phyloP scores from a whole-genome alignment of 75 land plant genomes.

The Cunninghamia lanceolata region DNA sequence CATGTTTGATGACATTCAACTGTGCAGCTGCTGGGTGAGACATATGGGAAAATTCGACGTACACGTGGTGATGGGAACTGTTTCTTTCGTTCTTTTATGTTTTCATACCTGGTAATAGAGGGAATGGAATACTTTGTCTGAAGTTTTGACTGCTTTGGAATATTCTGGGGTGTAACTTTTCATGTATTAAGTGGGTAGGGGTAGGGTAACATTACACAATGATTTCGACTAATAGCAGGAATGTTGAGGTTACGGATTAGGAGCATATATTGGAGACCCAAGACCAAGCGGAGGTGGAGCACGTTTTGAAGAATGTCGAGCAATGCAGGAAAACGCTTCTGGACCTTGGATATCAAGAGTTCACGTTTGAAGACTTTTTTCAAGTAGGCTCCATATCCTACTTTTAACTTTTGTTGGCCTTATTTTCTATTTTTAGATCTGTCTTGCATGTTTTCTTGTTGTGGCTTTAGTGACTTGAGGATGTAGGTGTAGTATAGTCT shows the following conservation, averaged over 20 bases:
- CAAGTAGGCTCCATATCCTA: constrained; percentile 33
- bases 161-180: constrained; percentile 8
- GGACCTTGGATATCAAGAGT: constrained; percentile 77
- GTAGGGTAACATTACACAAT: neutral
- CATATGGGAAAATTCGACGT: constrained; percentile 77
- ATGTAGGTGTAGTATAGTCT: neutral
- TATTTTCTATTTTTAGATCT: neutral
- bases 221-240: constrained; percentile 10
- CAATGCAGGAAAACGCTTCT: constrained; percentile 38
- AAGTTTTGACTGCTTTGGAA: neutral
- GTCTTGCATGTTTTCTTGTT: neutral
- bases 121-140: neutral
- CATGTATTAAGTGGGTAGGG: constrained; percentile 10
- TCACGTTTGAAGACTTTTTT: constrained; percentile 97
- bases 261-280: constrained; percentile 84
- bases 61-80: constrained; percentile 98
- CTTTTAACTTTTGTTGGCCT: neutral
- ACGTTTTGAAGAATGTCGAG: constrained; percentile 32
- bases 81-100: constrained; percentile 94
- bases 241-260: constrained; percentile 38
- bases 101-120: constrained; percentile 76
- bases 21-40: constrained; percentile 62
- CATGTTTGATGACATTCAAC: neutral
- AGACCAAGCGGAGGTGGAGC: constrained; percentile 59
- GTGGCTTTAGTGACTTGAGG: neutral